These are phyloP conservation scores for Adenanthera pavonina DNA, from an alignment of 306 rosid genomes.

Conservation along the genomic window DNA sequence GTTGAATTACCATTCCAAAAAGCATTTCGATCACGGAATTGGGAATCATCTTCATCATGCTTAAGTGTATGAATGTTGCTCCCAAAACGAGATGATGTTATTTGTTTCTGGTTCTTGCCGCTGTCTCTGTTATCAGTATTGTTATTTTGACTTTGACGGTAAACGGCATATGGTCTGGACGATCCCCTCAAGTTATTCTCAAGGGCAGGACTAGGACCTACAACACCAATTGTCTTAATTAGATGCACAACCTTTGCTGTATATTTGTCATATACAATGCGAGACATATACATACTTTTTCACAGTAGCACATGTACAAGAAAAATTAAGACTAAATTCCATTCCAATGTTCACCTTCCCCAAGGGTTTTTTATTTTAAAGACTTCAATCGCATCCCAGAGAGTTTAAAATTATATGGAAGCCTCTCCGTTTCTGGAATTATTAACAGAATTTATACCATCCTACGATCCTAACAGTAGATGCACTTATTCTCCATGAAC, in stretches of 20 bases:
- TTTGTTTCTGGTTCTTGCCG: conserved; percentile 27
- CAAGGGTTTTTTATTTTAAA: no score
- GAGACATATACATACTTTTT: not conserved
- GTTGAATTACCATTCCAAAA: conserved; percentile 78
- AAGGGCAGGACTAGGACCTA: conserved; percentile 46
- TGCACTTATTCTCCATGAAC: no score
- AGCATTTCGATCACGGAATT: conserved; percentile 51
- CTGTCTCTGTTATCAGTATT: conserved; percentile 31
- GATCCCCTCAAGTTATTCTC: conserved; percentile 23
- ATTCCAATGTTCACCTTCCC: no score
- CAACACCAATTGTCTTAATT: not conserved
- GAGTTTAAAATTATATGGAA: no score
- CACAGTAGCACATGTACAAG: not conserved
- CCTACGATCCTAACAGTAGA: no score
- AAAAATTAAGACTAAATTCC: no score
- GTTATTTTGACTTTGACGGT: conserved; percentile 33
- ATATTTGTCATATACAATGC: not conserved
- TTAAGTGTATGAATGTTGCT: conserved; percentile 61
- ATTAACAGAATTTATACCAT: no score
- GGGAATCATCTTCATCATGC: conserved; percentile 58
- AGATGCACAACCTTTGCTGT: not conserved
- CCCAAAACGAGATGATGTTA: conserved; percentile 45
- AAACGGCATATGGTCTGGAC: conserved; percentile 11
- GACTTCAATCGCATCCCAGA: no score
- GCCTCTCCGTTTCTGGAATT: no score